phyloP scores from a whole-genome alignment of 345 rosid species.

The Eucalyptus pumila region DNA sequence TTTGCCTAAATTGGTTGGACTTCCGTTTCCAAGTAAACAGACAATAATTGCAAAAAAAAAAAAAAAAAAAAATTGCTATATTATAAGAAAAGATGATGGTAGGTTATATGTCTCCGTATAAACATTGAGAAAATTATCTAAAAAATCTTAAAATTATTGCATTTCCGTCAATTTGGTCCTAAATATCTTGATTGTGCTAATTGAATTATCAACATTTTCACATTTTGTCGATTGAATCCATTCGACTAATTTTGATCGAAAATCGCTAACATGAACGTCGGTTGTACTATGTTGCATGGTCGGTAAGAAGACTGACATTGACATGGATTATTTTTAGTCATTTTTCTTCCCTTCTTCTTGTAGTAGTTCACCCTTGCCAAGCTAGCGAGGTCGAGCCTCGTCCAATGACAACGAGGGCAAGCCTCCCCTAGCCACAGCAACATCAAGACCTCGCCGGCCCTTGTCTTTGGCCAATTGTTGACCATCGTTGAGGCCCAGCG shows the following conservation, averaged over 20 bases:
- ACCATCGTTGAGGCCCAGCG: neutral
- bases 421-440: neutral
- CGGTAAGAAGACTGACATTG: fast-evolving
- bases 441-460: fast-evolving
- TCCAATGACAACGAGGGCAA: neutral
- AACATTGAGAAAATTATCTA: neutral
- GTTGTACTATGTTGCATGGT: too few relatives aligned
- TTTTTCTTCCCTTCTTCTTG: neutral
- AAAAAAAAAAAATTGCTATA: neutral
- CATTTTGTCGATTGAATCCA: too few relatives aligned
- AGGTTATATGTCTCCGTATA: neutral
- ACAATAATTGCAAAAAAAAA: neutral
- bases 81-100: neutral
- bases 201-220: neutral
- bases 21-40: neutral
- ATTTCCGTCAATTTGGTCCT: neutral
- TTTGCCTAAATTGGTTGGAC: neutral
- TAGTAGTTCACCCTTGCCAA: neutral
- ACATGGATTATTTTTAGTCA: neutral
- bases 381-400: neutral
- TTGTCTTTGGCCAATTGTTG: neutral
- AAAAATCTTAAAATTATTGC: neutral
- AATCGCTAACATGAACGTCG: fast-evolving
- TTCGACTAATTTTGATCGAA: neutral
- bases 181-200: neutral